Base-by-base conservation (phyloP, 1,139 yeast species). In the Pichia sp. region DNA sequence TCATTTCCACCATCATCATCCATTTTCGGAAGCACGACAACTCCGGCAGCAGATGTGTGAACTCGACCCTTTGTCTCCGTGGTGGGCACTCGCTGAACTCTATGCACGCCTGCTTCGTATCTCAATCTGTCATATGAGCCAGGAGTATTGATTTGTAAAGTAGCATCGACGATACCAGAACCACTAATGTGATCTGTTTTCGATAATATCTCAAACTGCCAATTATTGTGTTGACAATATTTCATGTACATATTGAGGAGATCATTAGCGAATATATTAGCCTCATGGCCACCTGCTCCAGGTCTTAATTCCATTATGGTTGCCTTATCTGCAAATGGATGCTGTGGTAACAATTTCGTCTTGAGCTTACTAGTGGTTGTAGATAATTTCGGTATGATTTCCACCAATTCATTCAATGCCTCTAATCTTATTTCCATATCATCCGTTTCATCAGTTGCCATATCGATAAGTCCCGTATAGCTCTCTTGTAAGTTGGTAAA, bases 241-340 rank as follows among this genome's bases (percentile, higher is more conserved):
- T 74, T 78, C 22, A 71, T 64, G 58, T 91, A 91, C 97, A 93
- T 86, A 40, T 71, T 67, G 45, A 87, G 59, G 42, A 91, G 62
- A 55, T 93, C 94, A 32, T 70, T 72, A 0, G 97, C 75, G 57
- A 91, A 91, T 7, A 91, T 69, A 55, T 81, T 77, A 0, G 98
- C 97, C 52, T 91, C 99, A 6, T 78, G 73, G 3, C 99, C 99
- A 12, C 99, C 98, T 1, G 91, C 88, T 2, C 99, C 98, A 0
- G 98, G 96, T 39, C 97, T 68, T 20, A 91, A 59, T 57, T 91
- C 99, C 15, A 91, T 50, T 12, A 91, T 66, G 34, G 95, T 81
- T 1, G 94, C 77, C 41, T 74, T 76, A 37, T 84, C 94, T 3
- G 81, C 72, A 55, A 83, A 84, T 33, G 79, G 77, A 45, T 83